Conservation (phyloP, 345 rosid species). For the Sisymbrium irio region DNA sequence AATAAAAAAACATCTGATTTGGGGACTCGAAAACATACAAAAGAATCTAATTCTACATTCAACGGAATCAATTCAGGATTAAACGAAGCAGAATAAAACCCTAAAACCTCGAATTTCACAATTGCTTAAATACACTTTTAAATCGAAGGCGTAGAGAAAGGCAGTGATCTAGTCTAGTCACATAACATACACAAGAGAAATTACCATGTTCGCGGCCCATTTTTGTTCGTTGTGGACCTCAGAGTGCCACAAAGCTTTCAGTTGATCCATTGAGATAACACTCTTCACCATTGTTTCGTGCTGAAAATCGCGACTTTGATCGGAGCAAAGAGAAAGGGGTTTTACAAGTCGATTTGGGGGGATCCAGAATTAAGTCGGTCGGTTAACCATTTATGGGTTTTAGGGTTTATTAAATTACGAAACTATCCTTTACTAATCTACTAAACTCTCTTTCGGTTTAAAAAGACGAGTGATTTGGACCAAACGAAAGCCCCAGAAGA, state of each 20-base stretch:
- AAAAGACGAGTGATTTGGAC: constrained; percentile 6
- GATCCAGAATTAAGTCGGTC: neutral
- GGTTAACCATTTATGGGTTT: constrained; percentile 1
- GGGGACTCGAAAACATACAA: neutral
- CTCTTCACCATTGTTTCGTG: constrained; percentile 49
- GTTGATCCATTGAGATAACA: constrained; percentile 45
- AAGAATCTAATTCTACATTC: neutral
- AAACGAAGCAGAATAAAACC: neutral
- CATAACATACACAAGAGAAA: no score
- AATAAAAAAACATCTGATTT: neutral
- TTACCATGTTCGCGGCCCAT: constrained; percentile 70
- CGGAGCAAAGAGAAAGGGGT: neutral
- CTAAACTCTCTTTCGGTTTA: neutral
- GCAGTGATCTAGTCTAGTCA: neutral
- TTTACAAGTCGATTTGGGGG: constrained; percentile 8
- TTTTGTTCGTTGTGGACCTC: constrained; percentile 71
- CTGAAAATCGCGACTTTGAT: constrained; percentile 4
- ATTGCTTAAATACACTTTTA: neutral
- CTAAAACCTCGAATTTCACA: neutral
- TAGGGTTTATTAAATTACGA: neutral
- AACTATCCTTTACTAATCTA: constrained; percentile 15
- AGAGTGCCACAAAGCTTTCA: constrained; percentile 59
- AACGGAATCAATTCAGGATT: neutral
- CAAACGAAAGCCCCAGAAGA: neutral
- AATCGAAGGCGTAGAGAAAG: neutral